Conservation (phyloP, 1,139 yeast species). For the Hyphopichia fennica region DNA sequence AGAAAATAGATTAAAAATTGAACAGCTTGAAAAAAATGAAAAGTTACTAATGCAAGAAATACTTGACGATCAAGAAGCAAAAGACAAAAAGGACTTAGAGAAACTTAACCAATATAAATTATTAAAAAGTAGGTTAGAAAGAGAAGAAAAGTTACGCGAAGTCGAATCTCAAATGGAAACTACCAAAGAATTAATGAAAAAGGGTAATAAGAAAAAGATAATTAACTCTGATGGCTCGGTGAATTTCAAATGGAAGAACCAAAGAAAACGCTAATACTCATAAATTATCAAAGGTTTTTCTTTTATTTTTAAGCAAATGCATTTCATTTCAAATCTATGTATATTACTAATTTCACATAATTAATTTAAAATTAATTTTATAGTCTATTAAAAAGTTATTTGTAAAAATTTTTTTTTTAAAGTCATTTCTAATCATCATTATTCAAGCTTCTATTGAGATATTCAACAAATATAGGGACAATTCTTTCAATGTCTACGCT, state of each 20-base stretch:
- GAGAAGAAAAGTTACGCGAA: conserved; percentile 63
- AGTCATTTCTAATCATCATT: conserved; percentile 14
- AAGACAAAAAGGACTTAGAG: conserved; percentile 50
- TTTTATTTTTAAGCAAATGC: too few species aligned
- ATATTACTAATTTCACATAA: conserved; percentile 2
- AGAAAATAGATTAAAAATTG: conserved; percentile 68
- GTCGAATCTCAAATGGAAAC: conserved; percentile 73
- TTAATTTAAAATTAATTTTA: too few species aligned
- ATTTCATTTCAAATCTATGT: not conserved
- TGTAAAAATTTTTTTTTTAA: too few species aligned
- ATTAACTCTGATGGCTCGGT: conserved; percentile 63
- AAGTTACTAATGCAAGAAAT: conserved; percentile 24
- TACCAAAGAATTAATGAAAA: conserved; percentile 86
- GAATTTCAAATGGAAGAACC: conserved; percentile 83
- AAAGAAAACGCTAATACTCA: conserved; percentile 61
- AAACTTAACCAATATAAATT: conserved; percentile 58
- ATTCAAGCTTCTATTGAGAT: conserved; percentile 56
- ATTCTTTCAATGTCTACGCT: conserved; percentile 68
- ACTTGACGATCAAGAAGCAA: conserved; percentile 30
- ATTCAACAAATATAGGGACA: conserved; percentile 70
- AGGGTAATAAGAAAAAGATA: conserved; percentile 81
- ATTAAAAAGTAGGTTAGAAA: conserved; percentile 59
- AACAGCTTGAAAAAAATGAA: conserved; percentile 54
- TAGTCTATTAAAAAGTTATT: too few species aligned
- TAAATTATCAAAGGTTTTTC: too few species aligned